phyloP scores from a whole-genome alignment of 75 land plant genomes.

The Pinus taeda region DNA sequence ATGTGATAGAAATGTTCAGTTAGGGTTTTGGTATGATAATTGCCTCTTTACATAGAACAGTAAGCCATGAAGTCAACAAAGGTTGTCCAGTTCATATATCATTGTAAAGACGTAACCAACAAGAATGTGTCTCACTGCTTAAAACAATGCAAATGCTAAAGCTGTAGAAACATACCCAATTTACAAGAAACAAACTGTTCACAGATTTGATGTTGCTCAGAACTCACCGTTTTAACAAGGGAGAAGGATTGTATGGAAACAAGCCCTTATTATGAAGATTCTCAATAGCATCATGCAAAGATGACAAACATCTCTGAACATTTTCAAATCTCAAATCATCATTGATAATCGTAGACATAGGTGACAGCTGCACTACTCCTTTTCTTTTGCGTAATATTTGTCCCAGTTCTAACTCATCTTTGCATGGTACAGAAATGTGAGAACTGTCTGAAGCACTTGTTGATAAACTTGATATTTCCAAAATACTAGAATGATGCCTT shows the following conservation, averaged over 20 bases:
- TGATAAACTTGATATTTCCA: background rate
- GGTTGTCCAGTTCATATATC: background rate
- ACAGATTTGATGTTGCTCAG: background rate
- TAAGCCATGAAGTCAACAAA: background rate
- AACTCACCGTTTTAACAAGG: constrained; percentile 27
- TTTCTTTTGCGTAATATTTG: background rate
- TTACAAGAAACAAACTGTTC: background rate
- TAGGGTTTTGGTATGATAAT: background rate
- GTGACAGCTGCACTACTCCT: background rate
- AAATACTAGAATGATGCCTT: background rate
- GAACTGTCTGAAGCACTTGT: background rate
- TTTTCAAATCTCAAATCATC: background rate
- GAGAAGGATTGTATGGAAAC: constrained; percentile 35
- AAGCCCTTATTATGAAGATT: constrained; percentile 20
- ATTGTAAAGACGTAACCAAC: background rate
- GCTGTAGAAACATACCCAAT: background rate
- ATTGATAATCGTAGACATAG: background rate
- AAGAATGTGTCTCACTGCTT: background rate
- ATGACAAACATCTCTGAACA: constrained; percentile 7
- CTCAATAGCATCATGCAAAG: constrained; percentile 14
- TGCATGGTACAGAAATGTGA: background rate
- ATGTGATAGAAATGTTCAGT: background rate
- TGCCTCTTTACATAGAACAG: background rate
- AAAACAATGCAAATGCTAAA: no score
- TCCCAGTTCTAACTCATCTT: background rate